Evolutionary conservation across 1,139 yeast genomes (phyloP).

Genomic region (Taphrina sp.): DNA sequence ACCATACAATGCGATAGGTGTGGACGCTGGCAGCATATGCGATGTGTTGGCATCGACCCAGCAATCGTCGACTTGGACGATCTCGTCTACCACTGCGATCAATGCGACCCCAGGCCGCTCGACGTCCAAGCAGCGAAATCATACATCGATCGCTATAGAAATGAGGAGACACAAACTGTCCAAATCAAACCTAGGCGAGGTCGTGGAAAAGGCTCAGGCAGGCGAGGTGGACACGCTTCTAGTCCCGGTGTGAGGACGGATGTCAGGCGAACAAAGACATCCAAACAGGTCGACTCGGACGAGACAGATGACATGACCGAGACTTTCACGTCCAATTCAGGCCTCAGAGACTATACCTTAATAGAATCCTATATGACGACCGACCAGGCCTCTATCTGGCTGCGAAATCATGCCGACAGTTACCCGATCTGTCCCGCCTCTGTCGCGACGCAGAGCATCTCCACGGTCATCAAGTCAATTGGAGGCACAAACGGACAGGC

Average conservation of each 20-base stretch:
- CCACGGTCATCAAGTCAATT: slow-evolving; percentile 6
- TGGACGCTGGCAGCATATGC: slow-evolving; percentile 96
- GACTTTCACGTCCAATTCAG: background rate
- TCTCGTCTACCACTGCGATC: slow-evolving; percentile 63
- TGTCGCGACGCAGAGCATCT: slow-evolving; percentile 1
- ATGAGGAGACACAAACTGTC: slow-evolving; percentile 38
- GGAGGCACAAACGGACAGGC: background rate
- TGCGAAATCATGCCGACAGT: background rate
- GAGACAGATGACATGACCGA: slow-evolving; percentile 7
- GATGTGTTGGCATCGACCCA: slow-evolving; percentile 76
- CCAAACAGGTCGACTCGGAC: slow-evolving; percentile 1
- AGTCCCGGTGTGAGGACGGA: slow-evolving; percentile 13
- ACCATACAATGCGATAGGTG: slow-evolving; percentile 68
- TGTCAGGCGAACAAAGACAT: slow-evolving; percentile 1
- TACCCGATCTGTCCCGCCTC: slow-evolving; percentile 14
- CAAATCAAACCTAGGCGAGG: slow-evolving; percentile 18
- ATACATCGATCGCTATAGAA: slow-evolving; percentile 39
- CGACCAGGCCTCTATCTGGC: slow-evolving; percentile 13
- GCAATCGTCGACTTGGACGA: slow-evolving; percentile 74
- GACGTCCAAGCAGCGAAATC: slow-evolving; percentile 53
- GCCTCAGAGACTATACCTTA: slow-evolving; percentile 10
- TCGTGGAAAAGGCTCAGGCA: slow-evolving; percentile 20
- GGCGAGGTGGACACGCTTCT: slow-evolving; percentile 4
- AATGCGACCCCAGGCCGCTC: slow-evolving; percentile 66
- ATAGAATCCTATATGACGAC: slow-evolving; percentile 10